phyloP scores from a whole-genome alignment of 139 green algal genomes.

The Tetratostichococcus sp. region DNA sequence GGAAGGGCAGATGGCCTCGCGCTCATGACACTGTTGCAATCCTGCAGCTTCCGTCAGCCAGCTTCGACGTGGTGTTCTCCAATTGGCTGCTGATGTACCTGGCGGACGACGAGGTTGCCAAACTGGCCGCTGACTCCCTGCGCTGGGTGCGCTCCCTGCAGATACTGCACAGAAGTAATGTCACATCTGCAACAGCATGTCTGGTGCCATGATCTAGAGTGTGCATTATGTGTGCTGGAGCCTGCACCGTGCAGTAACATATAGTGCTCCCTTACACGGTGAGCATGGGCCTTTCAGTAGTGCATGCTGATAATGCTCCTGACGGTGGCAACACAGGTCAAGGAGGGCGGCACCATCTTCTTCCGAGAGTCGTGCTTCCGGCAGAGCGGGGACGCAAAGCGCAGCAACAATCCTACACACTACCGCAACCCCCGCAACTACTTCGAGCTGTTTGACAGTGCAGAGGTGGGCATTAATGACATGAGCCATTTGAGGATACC shows the following conservation, averaged over 20 bases:
- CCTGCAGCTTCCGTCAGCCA: conserved; percentile 19
- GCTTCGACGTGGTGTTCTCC: conserved; percentile 78
- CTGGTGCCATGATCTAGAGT: too few relatives aligned
- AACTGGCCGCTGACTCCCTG: conserved; percentile 54
- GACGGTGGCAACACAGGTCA: conserved; percentile 34
- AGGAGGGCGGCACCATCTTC: conserved; percentile 67
- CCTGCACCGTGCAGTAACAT: too few relatives aligned
- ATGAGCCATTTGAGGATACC: neutral
- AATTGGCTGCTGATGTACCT: conserved; percentile 97
- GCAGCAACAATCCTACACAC: conserved; percentile 81
- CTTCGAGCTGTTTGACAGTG: conserved; percentile 66
- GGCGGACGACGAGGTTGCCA: conserved; percentile 65
- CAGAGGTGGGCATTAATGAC: neutral
- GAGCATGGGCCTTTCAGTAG: too few relatives aligned
- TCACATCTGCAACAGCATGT: too few relatives aligned
- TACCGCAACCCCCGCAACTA: conserved; percentile 79
- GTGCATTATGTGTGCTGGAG: too few relatives aligned
- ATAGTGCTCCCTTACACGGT: too few relatives aligned
- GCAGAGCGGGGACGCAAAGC: conserved; percentile 70
- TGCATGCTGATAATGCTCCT: neutral
- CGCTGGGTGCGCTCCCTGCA: conserved; percentile 60
- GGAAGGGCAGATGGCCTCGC: too few relatives aligned
- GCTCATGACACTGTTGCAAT: too few relatives aligned
- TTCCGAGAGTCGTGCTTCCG: conserved; percentile 88
- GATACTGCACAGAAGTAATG: too few relatives aligned